A percentile compares a stretch with the other conserved stretches of the same genome.
phyloP scores from a whole-genome alignment of 139 green algal genomes.

The Chlamydomonas schloesseri region DNA sequence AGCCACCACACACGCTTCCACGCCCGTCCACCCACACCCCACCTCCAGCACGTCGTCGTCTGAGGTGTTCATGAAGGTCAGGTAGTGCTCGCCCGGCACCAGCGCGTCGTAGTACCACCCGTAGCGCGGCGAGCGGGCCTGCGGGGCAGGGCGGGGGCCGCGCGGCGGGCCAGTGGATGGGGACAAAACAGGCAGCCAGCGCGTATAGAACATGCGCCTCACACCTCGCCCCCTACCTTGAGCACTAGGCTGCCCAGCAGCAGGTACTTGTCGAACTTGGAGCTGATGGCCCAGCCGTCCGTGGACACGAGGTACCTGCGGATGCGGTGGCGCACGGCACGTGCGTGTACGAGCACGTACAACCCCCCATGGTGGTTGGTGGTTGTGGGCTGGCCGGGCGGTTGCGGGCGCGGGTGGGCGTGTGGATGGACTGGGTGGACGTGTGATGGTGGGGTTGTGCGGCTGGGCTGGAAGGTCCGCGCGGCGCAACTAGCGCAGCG shows the following conservation, averaged over 20 bases:
- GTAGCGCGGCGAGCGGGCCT: slow-evolving; percentile 13
- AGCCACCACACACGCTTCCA: background rate
- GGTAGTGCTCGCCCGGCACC: background rate
- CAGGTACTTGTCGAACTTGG: slow-evolving; percentile 49
- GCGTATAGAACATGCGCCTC: too few relatives aligned
- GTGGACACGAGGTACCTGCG: slow-evolving; percentile 39
- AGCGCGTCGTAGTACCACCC: slow-evolving; percentile 32
- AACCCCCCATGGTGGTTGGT: too few relatives aligned
- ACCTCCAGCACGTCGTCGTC: background rate
- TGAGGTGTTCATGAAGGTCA: background rate
- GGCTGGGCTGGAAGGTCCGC: too few relatives aligned
- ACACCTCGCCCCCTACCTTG: too few relatives aligned
- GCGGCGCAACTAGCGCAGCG: too few relatives aligned
- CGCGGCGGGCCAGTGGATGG: background rate
- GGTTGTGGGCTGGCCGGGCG: too few relatives aligned
- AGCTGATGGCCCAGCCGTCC: slow-evolving; percentile 35
- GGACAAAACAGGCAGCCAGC: background rate
- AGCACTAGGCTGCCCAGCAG: slow-evolving; percentile 15
- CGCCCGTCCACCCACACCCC: background rate
- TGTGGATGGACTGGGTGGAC: too few relatives aligned
- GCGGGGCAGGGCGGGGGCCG: background rate
- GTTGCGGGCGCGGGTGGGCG: too few relatives aligned
- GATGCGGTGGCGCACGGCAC: background rate
- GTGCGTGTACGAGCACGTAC: too few relatives aligned
- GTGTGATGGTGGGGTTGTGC: too few relatives aligned